Conservation (phyloP, 257 asterid genomes). For the Eucommia ulmoides region DNA sequence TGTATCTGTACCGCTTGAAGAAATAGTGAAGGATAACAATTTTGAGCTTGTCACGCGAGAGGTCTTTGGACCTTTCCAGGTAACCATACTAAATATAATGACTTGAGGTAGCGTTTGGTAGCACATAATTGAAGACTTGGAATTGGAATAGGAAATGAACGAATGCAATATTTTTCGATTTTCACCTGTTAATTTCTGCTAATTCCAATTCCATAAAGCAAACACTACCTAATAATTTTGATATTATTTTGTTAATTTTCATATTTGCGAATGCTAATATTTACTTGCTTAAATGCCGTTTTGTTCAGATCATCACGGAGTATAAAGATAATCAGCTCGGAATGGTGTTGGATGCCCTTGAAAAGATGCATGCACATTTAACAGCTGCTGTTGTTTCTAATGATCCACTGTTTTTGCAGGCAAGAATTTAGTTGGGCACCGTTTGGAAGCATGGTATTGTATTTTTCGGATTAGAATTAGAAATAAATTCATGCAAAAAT, state of each 20-base stretch:
- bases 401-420: conserved; percentile 68
- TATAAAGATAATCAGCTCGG: conserved; percentile 62
- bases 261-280: background rate
- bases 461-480: too few species aligned
- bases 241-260: background rate
- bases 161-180: background rate
- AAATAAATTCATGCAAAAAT: background rate
- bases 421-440: too few species aligned
- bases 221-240: too few species aligned
- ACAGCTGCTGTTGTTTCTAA: conserved; percentile 96
- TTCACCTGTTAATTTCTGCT: background rate
- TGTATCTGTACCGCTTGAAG: conserved; percentile 77
- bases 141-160: background rate
- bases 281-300: background rate
- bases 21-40: conserved; percentile 56
- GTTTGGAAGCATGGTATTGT: too few species aligned
- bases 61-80: conserved; percentile 96
- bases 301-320: conserved; percentile 54
- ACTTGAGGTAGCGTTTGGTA: too few species aligned
- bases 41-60: conserved; percentile 71
- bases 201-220: background rate
- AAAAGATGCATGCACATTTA: conserved; percentile 88
- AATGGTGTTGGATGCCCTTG: conserved; percentile 56
- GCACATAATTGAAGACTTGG: too few species aligned
- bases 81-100: too few species aligned